Conservation (phyloP, 164 flowering plant genomes). For the Macadamia tetraphylla region DNA sequence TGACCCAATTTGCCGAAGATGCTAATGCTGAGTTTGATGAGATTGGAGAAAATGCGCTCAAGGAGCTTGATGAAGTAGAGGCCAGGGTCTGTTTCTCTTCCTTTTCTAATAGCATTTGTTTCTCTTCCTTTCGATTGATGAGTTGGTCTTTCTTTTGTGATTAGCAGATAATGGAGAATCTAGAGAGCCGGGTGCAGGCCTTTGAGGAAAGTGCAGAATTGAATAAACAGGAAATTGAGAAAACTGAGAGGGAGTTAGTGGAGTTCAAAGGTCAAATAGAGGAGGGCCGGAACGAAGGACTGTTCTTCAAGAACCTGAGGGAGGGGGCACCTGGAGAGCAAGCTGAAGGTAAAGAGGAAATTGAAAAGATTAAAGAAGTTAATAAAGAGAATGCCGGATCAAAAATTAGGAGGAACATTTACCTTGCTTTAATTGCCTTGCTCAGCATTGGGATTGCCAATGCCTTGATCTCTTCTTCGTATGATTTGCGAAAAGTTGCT, state of each 20-base stretch:
- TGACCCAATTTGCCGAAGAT: conserved; percentile 75
- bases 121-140: conserved; percentile 5
- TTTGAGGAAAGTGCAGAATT: conserved; percentile 61
- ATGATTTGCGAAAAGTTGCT: conserved; percentile 61
- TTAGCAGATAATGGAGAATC: conserved; percentile 71
- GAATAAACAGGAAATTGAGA: conserved; percentile 51
- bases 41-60: conserved; percentile 69
- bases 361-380: conserved; percentile 31
- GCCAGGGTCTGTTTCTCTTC: conserved; percentile 43
- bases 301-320: conserved; percentile 72
- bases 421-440: conserved; percentile 59
- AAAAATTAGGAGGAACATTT: conserved; percentile 53
- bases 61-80: conserved; percentile 68
- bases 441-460: conserved; percentile 39
- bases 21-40: conserved; percentile 75
- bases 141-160: conserved; percentile 19
- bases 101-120: background rate
- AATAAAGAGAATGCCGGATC: conserved; percentile 49
- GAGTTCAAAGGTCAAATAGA: conserved; percentile 65
- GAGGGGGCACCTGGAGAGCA: conserved; percentile 31
- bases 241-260: conserved; percentile 45
- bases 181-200: conserved; percentile 64
- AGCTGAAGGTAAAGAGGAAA: conserved; percentile 43
- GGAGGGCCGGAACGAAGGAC: conserved; percentile 60
- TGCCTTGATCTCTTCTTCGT: conserved; percentile 33